Evolutionary conservation across 768 basidiomycete genomes (phyloP), one percentile per base, ranked within the genome.

Genomic region (Cyclocybe aegerita): DNA sequence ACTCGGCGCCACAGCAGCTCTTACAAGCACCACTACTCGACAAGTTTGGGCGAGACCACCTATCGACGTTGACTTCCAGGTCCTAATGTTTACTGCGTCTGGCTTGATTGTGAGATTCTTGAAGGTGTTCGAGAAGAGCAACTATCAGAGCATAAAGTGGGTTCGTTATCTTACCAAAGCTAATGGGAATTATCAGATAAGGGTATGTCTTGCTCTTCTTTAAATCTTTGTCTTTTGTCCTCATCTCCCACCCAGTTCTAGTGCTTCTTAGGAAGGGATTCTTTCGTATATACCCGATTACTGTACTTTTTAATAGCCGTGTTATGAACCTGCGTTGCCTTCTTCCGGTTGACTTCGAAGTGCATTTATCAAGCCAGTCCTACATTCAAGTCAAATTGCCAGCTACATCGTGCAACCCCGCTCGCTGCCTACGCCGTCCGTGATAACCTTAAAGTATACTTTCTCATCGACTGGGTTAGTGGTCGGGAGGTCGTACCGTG

Each of bases 31-130:
- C 31, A 99, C 97, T 0, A 80, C 84, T 52, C 86, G 93, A 32
- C 94, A 98, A 78, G 86, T 96, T 4, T 99, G 97, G 97, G 94
- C 95, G 2, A 78, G 97, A 48, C 97, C 97, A 12, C 97, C 97
- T 6, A 98, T 99, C 62, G 92, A 96, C 58, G 86, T 98, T 55
- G 97, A 99, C 68, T 99, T 99, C 72, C 93, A 95, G 72, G 97
- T 99, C 50, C 78, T 99, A 59, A 99, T 99, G 97, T 93, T 98
- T 70, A 98, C 97, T 0, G 80, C 97, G 9, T 98, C 96, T 9
- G 97, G 97, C 1, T 68, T 99, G 61, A 88, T 96, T 44, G 97
- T 99, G 38, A 82, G 96, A 46, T 99, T 98, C 79, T 71, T 99
- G 63, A 98, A 98, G 68, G 96, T 99, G 12, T 98, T 98, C 59